Evolutionary conservation across 2,329 filamentous ascomycete species (phyloP).

Genomic region (Ophiostoma pallidulum): DNA sequence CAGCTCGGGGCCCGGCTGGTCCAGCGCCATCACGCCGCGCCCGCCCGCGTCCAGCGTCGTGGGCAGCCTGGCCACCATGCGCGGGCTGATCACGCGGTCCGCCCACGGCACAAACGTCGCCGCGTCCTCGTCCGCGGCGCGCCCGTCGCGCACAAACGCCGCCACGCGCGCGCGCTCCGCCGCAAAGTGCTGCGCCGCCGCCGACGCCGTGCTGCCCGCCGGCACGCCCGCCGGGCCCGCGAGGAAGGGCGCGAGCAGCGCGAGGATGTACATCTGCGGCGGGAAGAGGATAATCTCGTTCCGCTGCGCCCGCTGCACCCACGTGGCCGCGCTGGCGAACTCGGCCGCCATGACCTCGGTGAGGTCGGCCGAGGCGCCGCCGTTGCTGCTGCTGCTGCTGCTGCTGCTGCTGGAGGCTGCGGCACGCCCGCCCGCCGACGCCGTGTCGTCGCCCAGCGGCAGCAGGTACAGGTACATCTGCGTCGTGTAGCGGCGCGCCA

Average conservation of each 20-base stretch:
- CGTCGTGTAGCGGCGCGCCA: conserved; percentile 74
- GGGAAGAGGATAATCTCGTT: conserved; percentile 79
- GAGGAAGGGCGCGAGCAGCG: conserved; percentile 47
- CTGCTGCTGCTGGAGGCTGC: conserved; percentile 37
- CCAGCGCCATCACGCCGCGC: conserved; percentile 45
- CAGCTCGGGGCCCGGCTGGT: conserved; percentile 48
- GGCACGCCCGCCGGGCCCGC: background rate
- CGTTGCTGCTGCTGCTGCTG: conserved; percentile 35
- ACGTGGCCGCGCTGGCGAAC: conserved; percentile 62
- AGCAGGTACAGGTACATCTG: conserved; percentile 97
- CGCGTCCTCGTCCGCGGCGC: conserved; percentile 27
- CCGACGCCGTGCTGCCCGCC: background rate
- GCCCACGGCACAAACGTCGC: conserved; percentile 35
- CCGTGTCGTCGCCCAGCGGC: conserved; percentile 40
- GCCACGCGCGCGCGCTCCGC: conserved; percentile 44
- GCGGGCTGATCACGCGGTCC: conserved; percentile 53
- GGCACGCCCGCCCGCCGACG: conserved; percentile 25
- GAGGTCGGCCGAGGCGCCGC: conserved; percentile 48
- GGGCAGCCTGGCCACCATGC: conserved; percentile 32
- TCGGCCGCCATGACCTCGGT: conserved; percentile 54
- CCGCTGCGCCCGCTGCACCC: conserved; percentile 53
- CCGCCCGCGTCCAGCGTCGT: conserved; percentile 32
- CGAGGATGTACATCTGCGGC: conserved; percentile 71
- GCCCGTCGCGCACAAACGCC: conserved; percentile 38
- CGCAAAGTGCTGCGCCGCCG: conserved; percentile 24